Base-by-base conservation (phyloP, 139 green algal genomes). In the Chlorella sp. region DNA sequence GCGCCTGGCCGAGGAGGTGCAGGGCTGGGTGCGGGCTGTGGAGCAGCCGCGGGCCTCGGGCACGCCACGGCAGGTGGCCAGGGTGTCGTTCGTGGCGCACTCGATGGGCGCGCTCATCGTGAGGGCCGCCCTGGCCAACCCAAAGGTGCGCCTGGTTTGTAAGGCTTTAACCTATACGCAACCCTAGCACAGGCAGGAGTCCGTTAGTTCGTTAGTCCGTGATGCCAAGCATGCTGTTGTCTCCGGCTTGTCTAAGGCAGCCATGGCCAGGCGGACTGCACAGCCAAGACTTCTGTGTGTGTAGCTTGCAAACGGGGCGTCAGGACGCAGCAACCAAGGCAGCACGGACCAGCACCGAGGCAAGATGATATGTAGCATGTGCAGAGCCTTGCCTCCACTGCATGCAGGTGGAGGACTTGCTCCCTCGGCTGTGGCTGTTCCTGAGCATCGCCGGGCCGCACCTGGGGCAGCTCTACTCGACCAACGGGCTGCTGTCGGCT, bases 41-140 rank as follows among this genome's bases (percentile, higher is more conserved):
- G 17, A 10, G 10, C 10, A 55, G 17, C 10, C 10, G 42, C 42
- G 42, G 42, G 42, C 42, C 10, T 24, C 10, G 10, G 10, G 42
- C 42, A 55, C 42, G 17, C 42, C 42, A 55, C 10, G 42, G 10
- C 10, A 17, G 42, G 42, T 55, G 42, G 10, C 17, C 10, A 55
- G 42, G 42, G 67, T 90, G 5, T 80, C 67, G 33, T 91, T 91
- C 69, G 79, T 89, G 32, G 86, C 79, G 0, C 82, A 89, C 64
- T 91, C 86, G 33, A 75, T 91, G 50, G 86, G 86, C 17, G 84
- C 78, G 29, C 42, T 91, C 32, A 83, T 89, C 72, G 79, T 86
- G 17, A 74, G 86, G 2, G 77, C 83, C 10, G 80, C 83, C 5
- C 69, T 91, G 35, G 75, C 73, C 10, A 67, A 66, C 31, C 60